Base-by-base conservation (phyloP, 208 protist genomes). In the Acanthamoeba polyphaga region DNA sequence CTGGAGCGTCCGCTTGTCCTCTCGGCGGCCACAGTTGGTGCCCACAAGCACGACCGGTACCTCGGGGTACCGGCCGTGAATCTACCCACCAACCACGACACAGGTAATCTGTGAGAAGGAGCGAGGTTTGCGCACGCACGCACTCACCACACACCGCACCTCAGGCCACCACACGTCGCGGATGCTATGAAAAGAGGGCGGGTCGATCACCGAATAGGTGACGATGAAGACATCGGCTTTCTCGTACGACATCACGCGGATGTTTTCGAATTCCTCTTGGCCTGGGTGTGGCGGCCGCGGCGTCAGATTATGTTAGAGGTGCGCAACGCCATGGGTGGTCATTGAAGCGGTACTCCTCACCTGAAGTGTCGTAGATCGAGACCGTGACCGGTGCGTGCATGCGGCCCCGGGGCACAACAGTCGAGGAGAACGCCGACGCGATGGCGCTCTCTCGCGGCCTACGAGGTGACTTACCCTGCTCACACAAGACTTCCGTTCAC, bases 141-240 rank as follows among this genome's bases (percentile, higher is more conserved):
- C 12, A 17, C 24, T 5, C 27, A 60, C 19, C 43, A 46, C 43
- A 51, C 55, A 60, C 2, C 55, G 17, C 22, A 85, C 76, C 76
- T 85, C 76, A 51, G 76, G 76, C 43, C 34, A 55, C 76, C 76
- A 85, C 46, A 55, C 29, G 12, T 85, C 76, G 34, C 46, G 34
- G 32, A 85, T 55, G 76, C 27, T 85, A 27, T 85, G 43, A 27
- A 85, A 85, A 29, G 76, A 85, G 29, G 34, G 29, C 17, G 76
- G 76, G 38, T 85, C 27, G 43, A 85, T 10, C 32, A 85, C 76
- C 19, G 76, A 85, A 29, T 58, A 85, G 29, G 27, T 58, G 13
- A 85, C 27, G 43, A 85, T 46, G 46, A 85, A 85, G 7, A 51
- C 66, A 19, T 85, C 76, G 24, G 76, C 46, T 27, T 51, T 43